Base-by-base conservation (phyloP, 2,329 filamentous ascomycete species). In the Pseudogymnoascus sp. region DNA sequence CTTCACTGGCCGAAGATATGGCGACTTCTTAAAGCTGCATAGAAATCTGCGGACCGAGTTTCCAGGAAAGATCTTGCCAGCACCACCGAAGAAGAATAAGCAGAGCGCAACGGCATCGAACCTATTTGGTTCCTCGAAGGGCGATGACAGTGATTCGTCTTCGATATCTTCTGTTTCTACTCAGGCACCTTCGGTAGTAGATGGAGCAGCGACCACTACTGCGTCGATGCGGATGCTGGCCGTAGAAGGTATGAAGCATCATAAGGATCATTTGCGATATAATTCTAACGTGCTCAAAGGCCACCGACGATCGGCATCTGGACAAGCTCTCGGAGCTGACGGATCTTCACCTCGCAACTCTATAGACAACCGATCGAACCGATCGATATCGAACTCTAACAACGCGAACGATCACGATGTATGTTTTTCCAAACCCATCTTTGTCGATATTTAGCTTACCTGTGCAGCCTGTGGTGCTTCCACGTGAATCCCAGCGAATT, bases 31-130 rank as follows among this genome's bases (percentile, higher is more conserved):
- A 25, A 85, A 84, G 67, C 80, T 99, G 65, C 87, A 95, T 74
- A 93, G 89, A 75, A 83, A 83, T 67, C 76, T 99, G 65, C 86
- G 90, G 37, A 84, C 87, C 11, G 94, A 99, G 75, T 80, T 97
- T 62, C 94, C 94, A 0, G 94, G 94, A 16, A 96, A 95, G 71
- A 84, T 96, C 5, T 80, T 99, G 2, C 90, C 92, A 10, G 85
- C 91, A 0, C 78, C 97, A 60, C 94, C 94, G 0, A 88, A 88
- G 73, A 97, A 97, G 82, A 97, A 97, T 75, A 96, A 93, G 75
- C 84, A 87, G 18, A 87, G 87, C 67, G 87, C 86, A 1, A 86
- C 87, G 2, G 79, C 89, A 5, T 80, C 84, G 1, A 80, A 79
- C 25, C 73, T 89, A 21, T 75, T 87, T 10, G 75, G 78, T 28